Evolutionary conservation across 1,284 basidiomycete genomes (phyloP).

Genomic region (Trichosporon ovoides): DNA sequence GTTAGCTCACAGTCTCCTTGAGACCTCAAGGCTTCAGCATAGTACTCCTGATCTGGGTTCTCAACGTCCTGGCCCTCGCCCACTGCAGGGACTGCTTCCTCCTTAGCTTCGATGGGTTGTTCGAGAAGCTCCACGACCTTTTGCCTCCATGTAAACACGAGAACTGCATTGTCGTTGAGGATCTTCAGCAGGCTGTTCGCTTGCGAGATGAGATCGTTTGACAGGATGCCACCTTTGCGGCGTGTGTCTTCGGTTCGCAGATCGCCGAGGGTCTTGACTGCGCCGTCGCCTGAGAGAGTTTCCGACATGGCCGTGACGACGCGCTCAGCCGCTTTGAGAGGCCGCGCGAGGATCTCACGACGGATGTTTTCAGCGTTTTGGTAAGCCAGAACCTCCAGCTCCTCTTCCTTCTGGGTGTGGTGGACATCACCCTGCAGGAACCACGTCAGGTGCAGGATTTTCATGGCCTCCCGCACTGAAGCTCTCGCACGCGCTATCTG

Average conservation of each 20-base stretch:
- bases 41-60: constrained; percentile 44
- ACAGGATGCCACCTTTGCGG: constrained; percentile 24
- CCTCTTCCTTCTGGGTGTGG: constrained; percentile 33
- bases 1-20: constrained; percentile 40
- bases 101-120: constrained; percentile 33
- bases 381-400: constrained; percentile 22
- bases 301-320: constrained; percentile 15
- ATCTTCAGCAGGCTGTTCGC: constrained; percentile 35
- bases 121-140: constrained; percentile 37
- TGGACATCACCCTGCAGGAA: constrained; percentile 42
- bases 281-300: not conserved
- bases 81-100: constrained; percentile 15
- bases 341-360: constrained; percentile 35
- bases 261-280: constrained; percentile 20
- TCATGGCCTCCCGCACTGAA: constrained; percentile 29
- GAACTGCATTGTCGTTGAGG: constrained; percentile 42
- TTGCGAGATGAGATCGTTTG: constrained; percentile 22
- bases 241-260: constrained; percentile 26
- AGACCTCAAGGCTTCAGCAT: constrained; percentile 40
- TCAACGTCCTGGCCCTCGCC: constrained; percentile 29
- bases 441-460: constrained; percentile 38
- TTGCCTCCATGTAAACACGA: constrained; percentile 39
- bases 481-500: not conserved
- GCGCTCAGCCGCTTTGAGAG: constrained; percentile 27
- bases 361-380: constrained; percentile 33